A percentile compares a stretch with the other conserved stretches of the same genome.
Evolutionary conservation across 2,329 filamentous ascomycete species (phyloP).

Genomic region (Didymella pinodella): DNA sequence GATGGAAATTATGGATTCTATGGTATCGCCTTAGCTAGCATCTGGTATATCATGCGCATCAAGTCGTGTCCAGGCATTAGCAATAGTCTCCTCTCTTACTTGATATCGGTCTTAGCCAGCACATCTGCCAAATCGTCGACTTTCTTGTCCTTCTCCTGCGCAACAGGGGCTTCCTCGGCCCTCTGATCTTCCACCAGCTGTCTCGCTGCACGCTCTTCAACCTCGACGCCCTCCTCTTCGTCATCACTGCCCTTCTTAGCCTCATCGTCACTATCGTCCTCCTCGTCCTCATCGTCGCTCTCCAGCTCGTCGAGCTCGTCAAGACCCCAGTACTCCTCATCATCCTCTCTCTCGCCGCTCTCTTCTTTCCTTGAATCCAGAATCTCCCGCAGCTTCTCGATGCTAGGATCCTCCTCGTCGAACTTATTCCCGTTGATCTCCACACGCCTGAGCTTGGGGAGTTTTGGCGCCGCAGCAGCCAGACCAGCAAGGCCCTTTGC

Average conservation of each 20-base stretch:
- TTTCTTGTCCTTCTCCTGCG: slow-evolving; percentile 74
- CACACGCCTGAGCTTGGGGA: slow-evolving; percentile 82
- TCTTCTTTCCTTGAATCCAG: slow-evolving; percentile 79
- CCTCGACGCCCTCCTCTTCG: slow-evolving; percentile 67
- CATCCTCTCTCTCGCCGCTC: slow-evolving; percentile 58
- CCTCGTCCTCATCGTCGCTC: slow-evolving; percentile 82
- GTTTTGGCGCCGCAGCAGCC: slow-evolving; percentile 67
- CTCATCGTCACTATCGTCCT: slow-evolving; percentile 72
- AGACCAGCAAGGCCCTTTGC: slow-evolving; percentile 75
- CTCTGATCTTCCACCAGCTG: slow-evolving; percentile 74
- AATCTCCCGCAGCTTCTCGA: slow-evolving; percentile 70
- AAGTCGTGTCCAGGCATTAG: neutral
- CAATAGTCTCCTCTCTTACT: slow-evolving; percentile 24
- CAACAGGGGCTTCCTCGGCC: slow-evolving; percentile 76
- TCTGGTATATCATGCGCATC: slow-evolving; percentile 5
- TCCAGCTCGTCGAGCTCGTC: slow-evolving; percentile 80
- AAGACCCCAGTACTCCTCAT: slow-evolving; percentile 60
- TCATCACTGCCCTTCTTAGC: slow-evolving; percentile 67
- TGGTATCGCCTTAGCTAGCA: slow-evolving; percentile 19
- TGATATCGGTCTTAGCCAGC: slow-evolving; percentile 71
- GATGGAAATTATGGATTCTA: slow-evolving; percentile 18
- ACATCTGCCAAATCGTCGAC: slow-evolving; percentile 82
- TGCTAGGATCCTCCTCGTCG: slow-evolving; percentile 78
- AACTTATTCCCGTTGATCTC: slow-evolving; percentile 98
- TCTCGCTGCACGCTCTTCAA: slow-evolving; percentile 50